Percentiles rank a stretch among this genome's conserved stretches.
Conservation (phyloP, 306 rosid species). For the Oxytropis ochrocephala region DNA sequence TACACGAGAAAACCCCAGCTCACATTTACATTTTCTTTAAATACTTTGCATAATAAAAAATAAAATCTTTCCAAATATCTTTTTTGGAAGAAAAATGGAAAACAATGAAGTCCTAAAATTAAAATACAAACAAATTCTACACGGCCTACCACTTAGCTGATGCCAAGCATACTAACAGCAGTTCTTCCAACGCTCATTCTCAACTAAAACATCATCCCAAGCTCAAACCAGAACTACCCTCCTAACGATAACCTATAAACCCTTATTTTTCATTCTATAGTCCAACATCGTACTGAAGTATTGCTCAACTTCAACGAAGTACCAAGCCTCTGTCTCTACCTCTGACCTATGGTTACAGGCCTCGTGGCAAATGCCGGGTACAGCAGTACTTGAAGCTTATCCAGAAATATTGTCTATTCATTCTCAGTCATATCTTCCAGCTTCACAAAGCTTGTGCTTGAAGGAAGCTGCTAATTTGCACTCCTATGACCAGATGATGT, state of each 20-base stretch:
- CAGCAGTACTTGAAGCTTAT: slow-evolving; percentile 69
- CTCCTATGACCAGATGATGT: slow-evolving; percentile 76
- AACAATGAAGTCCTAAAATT: slow-evolving; percentile 11
- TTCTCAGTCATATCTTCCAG: slow-evolving; percentile 43
- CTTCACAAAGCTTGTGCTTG: slow-evolving; percentile 72
- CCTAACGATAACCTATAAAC: slow-evolving; percentile 28
- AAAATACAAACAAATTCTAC: slow-evolving; percentile 53
- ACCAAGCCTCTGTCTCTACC: slow-evolving; percentile 24
- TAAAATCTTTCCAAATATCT: not conserved
- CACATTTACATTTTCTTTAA: slow-evolving; percentile 10
- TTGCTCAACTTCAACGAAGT: slow-evolving; percentile 24
- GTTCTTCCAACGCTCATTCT: not conserved
- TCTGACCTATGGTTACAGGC: slow-evolving; percentile 57
- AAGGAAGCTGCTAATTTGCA: slow-evolving; percentile 86
- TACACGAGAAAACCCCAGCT: slow-evolving; percentile 8
- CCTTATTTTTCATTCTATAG: slow-evolving; percentile 32
- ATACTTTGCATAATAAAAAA: not conserved
- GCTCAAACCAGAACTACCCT: slow-evolving; percentile 33
- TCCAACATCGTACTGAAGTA: slow-evolving; percentile 25
- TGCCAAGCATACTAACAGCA: slow-evolving; percentile 53
- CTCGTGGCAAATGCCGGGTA: slow-evolving; percentile 65
- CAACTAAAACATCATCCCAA: slow-evolving; percentile 34
- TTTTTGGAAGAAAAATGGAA: not conserved
- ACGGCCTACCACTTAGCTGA: slow-evolving; percentile 5
- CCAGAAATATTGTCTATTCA: slow-evolving; percentile 35